Conservation (phyloP, 805 yeast genomes). For the Yarrowia osloensis region DNA sequence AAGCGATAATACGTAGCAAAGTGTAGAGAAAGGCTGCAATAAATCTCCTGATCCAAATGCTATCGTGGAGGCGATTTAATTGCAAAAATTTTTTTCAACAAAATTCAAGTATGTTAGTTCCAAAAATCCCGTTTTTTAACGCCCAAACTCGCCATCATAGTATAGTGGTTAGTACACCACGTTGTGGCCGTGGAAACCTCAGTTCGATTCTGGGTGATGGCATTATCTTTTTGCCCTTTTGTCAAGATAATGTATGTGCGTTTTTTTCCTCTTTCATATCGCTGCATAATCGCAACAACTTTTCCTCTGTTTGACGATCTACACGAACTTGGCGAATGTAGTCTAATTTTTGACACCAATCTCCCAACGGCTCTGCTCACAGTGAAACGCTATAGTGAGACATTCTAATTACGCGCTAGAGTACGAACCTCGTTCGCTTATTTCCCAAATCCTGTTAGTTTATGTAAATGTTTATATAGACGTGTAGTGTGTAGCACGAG, state of each 20-base stretch:
- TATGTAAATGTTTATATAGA: constrained; percentile 3
- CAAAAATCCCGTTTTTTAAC: neutral
- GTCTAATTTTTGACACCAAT: neutral
- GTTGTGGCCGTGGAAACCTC: constrained; percentile 31
- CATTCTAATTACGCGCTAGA: too few species aligned
- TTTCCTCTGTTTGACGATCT: neutral
- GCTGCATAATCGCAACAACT: neutral
- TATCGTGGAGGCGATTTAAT: too few species aligned
- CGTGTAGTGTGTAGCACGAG: neutral
- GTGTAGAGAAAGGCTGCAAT: too few species aligned
- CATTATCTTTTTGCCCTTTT: constrained; percentile 3
- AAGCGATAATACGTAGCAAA: too few species aligned
- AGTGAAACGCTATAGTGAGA: too few species aligned
- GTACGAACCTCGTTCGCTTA: too few species aligned
- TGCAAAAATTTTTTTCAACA: too few species aligned
- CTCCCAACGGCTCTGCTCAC: neutral
- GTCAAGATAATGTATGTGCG: neutral
- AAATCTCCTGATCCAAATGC: too few species aligned
- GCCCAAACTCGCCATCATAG: constrained; percentile 19
- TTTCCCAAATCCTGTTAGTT: constrained; percentile 18
- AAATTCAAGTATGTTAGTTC: neutral
- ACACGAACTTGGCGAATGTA: too few species aligned
- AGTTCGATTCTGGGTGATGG: constrained; percentile 31
- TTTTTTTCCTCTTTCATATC: neutral
- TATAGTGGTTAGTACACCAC: constrained; percentile 31